These are phyloP conservation scores for Cladophialophora yegresii DNA, from an alignment of 2,329 filamentous ascomycete species.

Conservation along the genomic window DNA sequence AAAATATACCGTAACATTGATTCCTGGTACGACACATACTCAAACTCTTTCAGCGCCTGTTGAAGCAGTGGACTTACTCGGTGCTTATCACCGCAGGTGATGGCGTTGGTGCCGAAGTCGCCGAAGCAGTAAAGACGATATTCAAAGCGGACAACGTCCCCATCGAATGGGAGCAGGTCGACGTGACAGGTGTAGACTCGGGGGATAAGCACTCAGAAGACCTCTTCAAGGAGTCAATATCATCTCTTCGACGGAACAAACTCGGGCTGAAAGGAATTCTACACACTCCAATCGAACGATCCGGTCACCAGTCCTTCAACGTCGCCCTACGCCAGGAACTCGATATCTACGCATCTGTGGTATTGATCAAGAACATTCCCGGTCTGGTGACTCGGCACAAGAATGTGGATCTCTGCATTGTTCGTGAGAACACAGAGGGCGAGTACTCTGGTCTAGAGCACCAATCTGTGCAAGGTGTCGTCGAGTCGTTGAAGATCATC, in stretches of 20 bases:
- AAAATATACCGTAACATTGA: constrained; percentile 98
- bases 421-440: constrained; percentile 99
- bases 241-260: constrained; percentile 97
- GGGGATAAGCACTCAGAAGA: constrained; percentile 87
- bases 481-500: constrained; percentile 99
- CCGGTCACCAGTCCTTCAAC: constrained; percentile 99
- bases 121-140: constrained; percentile 96
- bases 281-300: constrained; percentile 94
- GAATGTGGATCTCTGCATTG: constrained; percentile 97
- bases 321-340: constrained; percentile 98
- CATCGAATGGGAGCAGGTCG: constrained; percentile 97
- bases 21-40: constrained; percentile 68
- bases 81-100: constrained; percentile 59
- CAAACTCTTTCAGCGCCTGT: background rate
- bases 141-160: constrained; percentile 99
- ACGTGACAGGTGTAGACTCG: constrained; percentile 86
- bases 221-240: constrained; percentile 91
- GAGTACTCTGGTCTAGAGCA: constrained; percentile 99
- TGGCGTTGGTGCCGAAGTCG: constrained; percentile 96
- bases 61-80: constrained; percentile 19
- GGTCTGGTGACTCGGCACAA: constrained; percentile 97
- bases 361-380: constrained; percentile 99
- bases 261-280: constrained; percentile 98
- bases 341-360: constrained; percentile 98
- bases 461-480: constrained; percentile 92